Conservation (phyloP, 1,284 basidiomycete species). For the Melampsora americana region DNA sequence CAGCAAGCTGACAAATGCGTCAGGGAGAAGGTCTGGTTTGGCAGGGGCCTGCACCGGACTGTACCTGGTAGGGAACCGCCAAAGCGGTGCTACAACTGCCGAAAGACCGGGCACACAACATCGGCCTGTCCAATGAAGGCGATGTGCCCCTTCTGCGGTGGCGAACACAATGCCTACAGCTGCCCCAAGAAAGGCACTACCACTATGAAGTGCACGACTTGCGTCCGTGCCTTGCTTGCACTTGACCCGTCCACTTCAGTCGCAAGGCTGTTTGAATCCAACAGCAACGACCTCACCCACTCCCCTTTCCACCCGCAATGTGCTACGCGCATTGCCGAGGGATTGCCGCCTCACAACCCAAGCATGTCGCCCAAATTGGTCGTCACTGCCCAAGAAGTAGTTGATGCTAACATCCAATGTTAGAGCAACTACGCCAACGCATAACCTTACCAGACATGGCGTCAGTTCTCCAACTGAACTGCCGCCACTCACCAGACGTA, state of each 20-base stretch:
- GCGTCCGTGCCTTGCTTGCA: not conserved
- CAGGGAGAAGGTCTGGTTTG: conserved; percentile 29
- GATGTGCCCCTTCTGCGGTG: not conserved
- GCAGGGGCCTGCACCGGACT: not conserved
- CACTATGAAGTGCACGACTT: too few species aligned
- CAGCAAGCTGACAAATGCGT: too few species aligned
- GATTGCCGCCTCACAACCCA: not conserved
- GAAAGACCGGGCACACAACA: not conserved
- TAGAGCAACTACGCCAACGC: too few species aligned
- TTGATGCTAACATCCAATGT: not conserved
- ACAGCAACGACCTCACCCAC: not conserved
- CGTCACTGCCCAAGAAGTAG: not conserved
- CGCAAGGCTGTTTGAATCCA: not conserved
- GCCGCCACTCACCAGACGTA: not conserved
- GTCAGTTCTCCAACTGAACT: not conserved
- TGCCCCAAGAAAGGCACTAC: not conserved
- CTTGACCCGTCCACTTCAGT: not conserved
- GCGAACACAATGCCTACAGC: not conserved
- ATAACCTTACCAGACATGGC: not conserved
- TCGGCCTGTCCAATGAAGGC: not conserved
- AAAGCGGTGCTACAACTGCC: not conserved
- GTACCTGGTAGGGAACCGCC: not conserved
- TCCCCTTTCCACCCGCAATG: not conserved
- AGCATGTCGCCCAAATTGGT: not conserved
- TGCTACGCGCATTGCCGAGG: not conserved